Base-by-base conservation (phyloP, 1,139 yeast species). In the Taphrina pruni region DNA sequence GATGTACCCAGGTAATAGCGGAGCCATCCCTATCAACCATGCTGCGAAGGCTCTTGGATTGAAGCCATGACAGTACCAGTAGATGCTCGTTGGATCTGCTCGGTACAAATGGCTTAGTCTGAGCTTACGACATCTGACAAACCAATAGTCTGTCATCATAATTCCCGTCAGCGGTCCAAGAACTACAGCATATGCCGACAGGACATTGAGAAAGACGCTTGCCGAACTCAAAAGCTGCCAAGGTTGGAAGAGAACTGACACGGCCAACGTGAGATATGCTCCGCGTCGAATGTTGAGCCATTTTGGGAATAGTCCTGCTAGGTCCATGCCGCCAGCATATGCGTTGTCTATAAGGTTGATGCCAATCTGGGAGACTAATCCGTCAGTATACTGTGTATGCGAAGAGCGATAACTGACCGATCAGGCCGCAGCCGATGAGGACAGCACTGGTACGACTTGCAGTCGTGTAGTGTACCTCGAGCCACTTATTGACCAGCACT, bases 11-110 rank as follows among this genome's bases (percentile, higher is more conserved):
- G 88, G 89, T 73, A 89, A 86, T 75, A 89, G 88, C 45, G 92
- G 93, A 60, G 86, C 81, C 70, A 89, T 86, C 72, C 95, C 95
- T 74, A 88, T 82, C 71, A 88, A 77, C 77, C 89, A 89, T 0
- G 93, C 91, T 48, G 81, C 85, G 71, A 85, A 84, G 0, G 91
- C 93, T 77, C 95, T 84, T 90, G 91, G 88, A 77, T 89, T 89
- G 76, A 84, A 74, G 60, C 95, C 95, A 64, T 76, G 73, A 21
- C 76, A 80, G 77, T 81, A 89, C 76, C 83, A 81, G 78, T 89
- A 89, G 67, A 79, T 79, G 65, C 84, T 79, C n/a, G 78, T 75
- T 74, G 75, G 77, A 57, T 78, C 76, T 51, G 82, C 81, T 3
- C 82, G 76, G 73, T 85, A 89, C 73, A 88, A 77, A 75, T 88